These are phyloP conservation scores for Abortiporus biennis DNA, from an alignment of 1,284 basidiomycete species.

Conservation along the genomic window DNA sequence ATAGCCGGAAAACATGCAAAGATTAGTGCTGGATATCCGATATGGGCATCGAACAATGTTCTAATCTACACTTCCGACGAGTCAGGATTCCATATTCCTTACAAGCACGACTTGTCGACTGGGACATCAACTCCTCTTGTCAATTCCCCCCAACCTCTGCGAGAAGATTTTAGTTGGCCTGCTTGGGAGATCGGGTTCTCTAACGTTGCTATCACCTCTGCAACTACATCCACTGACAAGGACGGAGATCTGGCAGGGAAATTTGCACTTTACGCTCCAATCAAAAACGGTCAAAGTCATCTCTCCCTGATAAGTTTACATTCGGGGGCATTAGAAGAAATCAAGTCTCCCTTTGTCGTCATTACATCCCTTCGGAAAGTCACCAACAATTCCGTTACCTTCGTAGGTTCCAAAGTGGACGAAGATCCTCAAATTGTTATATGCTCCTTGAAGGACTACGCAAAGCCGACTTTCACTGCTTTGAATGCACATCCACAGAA, in stretches of 20 bases:
- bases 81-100: conserved; percentile 70
- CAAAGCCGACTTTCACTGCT: conserved; percentile 21
- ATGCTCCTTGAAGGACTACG: conserved; percentile 24
- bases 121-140: conserved; percentile 38
- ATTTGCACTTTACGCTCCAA: conserved; percentile 39
- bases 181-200: conserved; percentile 49
- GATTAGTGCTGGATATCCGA: conserved; percentile 46
- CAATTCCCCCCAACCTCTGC: conserved; percentile 27
- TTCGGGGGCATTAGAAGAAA: conserved; percentile 23
- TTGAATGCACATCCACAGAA: conserved; percentile 20
- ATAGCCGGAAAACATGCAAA: conserved; percentile 44
- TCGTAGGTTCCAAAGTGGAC: conserved; percentile 39
- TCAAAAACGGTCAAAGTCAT: conserved; percentile 41
- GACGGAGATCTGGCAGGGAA: conserved; percentile 34
- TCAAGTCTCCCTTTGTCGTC: conserved; percentile 41
- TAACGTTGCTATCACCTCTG: conserved; percentile 34
- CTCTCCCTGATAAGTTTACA: conserved; percentile 43
- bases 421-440: conserved; percentile 33
- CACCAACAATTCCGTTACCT: conserved; percentile 31
- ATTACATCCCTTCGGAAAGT: conserved; percentile 36
- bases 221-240: conserved; percentile 22
- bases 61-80: conserved; percentile 67
- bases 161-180: conserved; percentile 55
- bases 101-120: conserved; percentile 36
- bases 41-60: conserved; percentile 52